Base-by-base conservation (phyloP, 345 rosid genomes). In the Schrenkiella parvula region DNA sequence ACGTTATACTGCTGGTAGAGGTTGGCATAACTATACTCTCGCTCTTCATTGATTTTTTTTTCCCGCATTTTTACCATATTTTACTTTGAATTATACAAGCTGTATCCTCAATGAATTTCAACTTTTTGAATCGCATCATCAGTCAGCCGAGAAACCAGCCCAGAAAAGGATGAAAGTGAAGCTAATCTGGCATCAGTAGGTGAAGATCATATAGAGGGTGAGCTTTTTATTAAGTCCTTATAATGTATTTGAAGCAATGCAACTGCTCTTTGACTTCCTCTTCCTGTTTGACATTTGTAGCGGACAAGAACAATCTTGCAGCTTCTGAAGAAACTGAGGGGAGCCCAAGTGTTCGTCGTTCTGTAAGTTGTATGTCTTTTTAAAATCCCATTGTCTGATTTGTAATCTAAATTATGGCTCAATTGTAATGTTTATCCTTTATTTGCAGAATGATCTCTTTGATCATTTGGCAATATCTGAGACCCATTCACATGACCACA, bases 341-440 rank as follows among this genome's bases (percentile, higher is more conserved):
- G 59, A 78, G 81, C 80, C 72, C 79, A 51, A 82, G 64, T 86
- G 85, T 81, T 90, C 95, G 97, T 79, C 93, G 96, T 92, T 88
- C 89, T 95, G 98, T 95, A 95, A 95, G 99, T 95, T 95, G 99
- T 95, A 95, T 90, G 98, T 95, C 91, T 92, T 90, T 80, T 84
- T 68, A 34, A 78, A 82, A 84, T 78, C 82, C 80, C 55, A 47
- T 78, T 84, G 53, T 77, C 79, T 60, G 71, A 73, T 82, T 83
- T 66, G 39, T 35, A 46, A 79, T 67, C 68, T 67, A 69, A 76
- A 79, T 75, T 68, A 69, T 66, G 60, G 74, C 79, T 82, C 86
- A 84, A 86, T 63, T 78, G 71, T 88, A 80, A 89, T 83, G 73
- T 77, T 58, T 70, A 66, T 64, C 66, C 72, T 78, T 73, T 68